Percentiles rank a stretch among this genome's conserved stretches.
Conservation (phyloP, 2,329 filamentous ascomycete genomes). For the Cercospora sojina region DNA sequence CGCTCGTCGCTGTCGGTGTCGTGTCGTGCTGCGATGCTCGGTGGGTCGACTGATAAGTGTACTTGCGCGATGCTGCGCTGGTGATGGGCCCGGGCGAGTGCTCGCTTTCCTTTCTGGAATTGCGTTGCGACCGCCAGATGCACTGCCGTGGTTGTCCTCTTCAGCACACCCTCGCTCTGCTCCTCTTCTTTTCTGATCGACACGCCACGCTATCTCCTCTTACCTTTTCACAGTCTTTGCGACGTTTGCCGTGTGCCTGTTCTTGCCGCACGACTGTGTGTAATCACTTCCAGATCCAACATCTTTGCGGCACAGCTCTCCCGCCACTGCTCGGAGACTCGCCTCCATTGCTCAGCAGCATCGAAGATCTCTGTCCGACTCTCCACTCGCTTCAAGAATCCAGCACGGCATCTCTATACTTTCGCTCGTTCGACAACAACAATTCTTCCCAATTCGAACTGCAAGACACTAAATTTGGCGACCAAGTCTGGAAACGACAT, state of each 20-base stretch:
- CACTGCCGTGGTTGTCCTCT: neutral
- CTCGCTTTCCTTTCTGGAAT: conserved; percentile 1
- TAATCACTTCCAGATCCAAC: neutral
- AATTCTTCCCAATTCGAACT: neutral
- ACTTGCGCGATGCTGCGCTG: neutral
- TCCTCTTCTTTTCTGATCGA: neutral
- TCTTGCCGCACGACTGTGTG: neutral
- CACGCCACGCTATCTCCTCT: neutral
- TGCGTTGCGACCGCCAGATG: neutral
- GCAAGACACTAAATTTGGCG: neutral
- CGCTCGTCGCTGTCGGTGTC: neutral
- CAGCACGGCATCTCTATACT: neutral
- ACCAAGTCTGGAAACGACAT: neutral
- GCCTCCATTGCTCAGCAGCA: neutral
- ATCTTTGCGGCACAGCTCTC: neutral
- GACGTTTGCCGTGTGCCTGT: neutral
- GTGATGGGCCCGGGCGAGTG: neutral
- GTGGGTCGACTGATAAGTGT: conserved; percentile 13
- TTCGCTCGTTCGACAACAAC: neutral
- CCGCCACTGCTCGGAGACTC: neutral
- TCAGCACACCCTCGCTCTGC: neutral
- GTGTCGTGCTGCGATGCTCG: neutral
- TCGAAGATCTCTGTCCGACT: neutral
- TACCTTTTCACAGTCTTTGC: neutral
- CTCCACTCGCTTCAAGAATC: neutral